phyloP scores from a whole-genome alignment of 495 filamentous ascomycete species.

The Aspergillus bertholletiae region DNA sequence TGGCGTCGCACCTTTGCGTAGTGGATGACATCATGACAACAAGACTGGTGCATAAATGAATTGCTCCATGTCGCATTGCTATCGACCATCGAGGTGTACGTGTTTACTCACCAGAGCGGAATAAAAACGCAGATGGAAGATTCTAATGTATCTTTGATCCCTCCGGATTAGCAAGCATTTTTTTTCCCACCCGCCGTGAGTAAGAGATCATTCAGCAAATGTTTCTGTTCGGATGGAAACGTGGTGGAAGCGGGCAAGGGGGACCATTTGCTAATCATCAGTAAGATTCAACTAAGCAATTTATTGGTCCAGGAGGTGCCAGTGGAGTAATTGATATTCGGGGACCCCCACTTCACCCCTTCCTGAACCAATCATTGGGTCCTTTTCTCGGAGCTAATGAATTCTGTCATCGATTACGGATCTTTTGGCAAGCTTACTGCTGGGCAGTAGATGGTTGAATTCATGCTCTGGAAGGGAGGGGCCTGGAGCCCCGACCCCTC shows the following conservation, averaged over 20 bases:
- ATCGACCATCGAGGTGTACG: neutral
- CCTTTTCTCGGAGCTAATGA: neutral
- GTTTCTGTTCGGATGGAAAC: too few species aligned
- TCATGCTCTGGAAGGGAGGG: too few species aligned
- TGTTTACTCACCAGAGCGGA: neutral
- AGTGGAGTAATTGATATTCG: too few species aligned
- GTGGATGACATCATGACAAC: slow-evolving; percentile 7
- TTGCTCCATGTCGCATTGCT: neutral
- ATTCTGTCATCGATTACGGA: slow-evolving; percentile 39
- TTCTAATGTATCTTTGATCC: neutral
- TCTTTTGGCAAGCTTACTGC: too few species aligned
- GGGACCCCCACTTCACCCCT: neutral
- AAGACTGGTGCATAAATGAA: neutral
- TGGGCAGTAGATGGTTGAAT: too few species aligned
- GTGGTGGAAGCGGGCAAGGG: too few species aligned
- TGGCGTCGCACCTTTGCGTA: too few species aligned
- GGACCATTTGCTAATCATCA: slow-evolving; percentile 35
- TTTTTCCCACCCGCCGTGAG: neutral
- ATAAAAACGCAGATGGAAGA: neutral
- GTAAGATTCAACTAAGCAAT: too few species aligned
- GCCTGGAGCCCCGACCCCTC: too few species aligned
- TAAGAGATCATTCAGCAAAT: slow-evolving; percentile 5
- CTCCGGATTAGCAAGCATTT: neutral
- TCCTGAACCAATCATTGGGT: slow-evolving; percentile 3
- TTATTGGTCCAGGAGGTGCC: too few species aligned